Evolutionary conservation across 257 asterid genomes (phyloP).

Genomic region (Ballota nigra): DNA sequence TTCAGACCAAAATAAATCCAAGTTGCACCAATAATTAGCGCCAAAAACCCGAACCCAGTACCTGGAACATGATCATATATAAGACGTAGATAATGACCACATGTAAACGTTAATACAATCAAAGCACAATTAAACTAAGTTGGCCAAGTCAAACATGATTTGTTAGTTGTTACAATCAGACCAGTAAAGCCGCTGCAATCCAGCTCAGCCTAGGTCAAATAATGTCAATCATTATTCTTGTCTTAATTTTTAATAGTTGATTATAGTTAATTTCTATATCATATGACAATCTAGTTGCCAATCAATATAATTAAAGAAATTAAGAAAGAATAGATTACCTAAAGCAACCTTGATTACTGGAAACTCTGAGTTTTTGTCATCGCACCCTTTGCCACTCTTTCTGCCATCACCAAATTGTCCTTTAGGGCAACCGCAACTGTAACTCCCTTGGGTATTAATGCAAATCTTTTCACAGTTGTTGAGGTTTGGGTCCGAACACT

Average conservation of each 20-base stretch:
- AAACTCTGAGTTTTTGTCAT: neutral
- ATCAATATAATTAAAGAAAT: too few species aligned
- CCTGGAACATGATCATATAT: slow-evolving; percentile 37
- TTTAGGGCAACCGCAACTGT: slow-evolving; percentile 10
- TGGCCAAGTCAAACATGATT: too few species aligned
- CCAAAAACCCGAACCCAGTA: slow-evolving; percentile 59
- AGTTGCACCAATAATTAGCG: slow-evolving; percentile 41
- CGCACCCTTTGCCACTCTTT: slow-evolving; percentile 11
- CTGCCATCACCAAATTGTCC: slow-evolving; percentile 16
- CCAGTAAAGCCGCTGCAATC: too few species aligned
- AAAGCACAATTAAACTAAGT: too few species aligned
- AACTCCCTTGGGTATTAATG: neutral
- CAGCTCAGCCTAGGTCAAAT: too few species aligned
- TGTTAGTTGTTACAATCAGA: too few species aligned
- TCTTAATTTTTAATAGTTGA: too few species aligned
- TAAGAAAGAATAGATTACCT: neutral
- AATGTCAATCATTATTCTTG: too few species aligned
- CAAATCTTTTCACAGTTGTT: slow-evolving; percentile 8
- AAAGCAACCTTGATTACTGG: slow-evolving; percentile 11
- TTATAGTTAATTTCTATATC: too few species aligned
- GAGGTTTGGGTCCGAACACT: neutral
- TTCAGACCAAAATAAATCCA: slow-evolving; percentile 55
- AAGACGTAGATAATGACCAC: too few species aligned
- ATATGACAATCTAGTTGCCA: too few species aligned
- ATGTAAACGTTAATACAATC: too few species aligned